Conservation (phyloP, 176 grass and related monocot genomes). For the Zoysia pacifica region DNA sequence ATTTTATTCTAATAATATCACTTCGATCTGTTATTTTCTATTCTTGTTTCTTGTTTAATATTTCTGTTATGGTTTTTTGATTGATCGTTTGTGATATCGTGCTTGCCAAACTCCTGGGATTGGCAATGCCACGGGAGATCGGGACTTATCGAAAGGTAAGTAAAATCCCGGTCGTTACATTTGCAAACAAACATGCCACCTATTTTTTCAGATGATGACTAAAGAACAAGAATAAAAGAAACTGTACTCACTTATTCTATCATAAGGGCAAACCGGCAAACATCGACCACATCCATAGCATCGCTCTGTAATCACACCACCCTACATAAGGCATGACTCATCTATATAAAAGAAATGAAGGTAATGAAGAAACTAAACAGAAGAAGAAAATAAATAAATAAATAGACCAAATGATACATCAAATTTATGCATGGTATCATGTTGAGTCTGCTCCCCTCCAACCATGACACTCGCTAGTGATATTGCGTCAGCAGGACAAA, state of each 20-base stretch:
- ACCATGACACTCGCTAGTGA: slow-evolving; percentile 41
- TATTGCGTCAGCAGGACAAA: slow-evolving; percentile 93
- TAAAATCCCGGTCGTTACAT: no score
- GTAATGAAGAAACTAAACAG: slow-evolving; percentile 20
- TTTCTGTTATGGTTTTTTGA: no score
- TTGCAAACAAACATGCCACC: slow-evolving; percentile 6
- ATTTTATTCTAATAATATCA: no score
- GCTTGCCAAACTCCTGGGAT: no score
- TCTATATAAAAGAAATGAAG: background rate
- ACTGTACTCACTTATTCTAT: slow-evolving; percentile 76
- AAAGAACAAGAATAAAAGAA: background rate
- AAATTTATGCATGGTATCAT: slow-evolving; percentile 47
- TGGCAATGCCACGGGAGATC: no score
- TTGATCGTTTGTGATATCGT: no score
- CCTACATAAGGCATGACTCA: slow-evolving; percentile 44
- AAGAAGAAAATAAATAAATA: background rate
- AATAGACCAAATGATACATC: slow-evolving; percentile 48
- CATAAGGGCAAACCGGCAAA: slow-evolving; percentile 83
- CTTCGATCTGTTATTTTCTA: no score
- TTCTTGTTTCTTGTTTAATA: no score
- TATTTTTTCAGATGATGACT: background rate
- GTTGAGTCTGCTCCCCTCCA: slow-evolving; percentile 17
- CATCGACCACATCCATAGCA: slow-evolving; percentile 91
- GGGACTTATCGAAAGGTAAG: no score
- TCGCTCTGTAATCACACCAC: slow-evolving; percentile 73